Conservation (phyloP, 176 grass and related monocot genomes). For the Oryza coarctata region DNA sequence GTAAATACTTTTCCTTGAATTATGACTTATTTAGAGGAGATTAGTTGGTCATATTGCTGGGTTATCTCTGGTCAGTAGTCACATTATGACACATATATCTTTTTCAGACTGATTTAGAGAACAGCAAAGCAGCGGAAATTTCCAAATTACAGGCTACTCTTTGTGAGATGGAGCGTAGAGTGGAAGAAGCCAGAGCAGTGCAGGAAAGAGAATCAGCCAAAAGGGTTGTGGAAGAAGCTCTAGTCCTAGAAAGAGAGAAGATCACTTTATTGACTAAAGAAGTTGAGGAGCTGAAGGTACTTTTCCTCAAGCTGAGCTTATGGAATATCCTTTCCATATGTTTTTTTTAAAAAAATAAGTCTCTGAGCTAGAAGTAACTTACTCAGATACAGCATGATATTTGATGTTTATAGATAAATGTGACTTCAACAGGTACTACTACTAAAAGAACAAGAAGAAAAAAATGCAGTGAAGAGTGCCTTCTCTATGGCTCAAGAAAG, state of each 20-base stretch:
- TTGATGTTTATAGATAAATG: constrained; percentile 21
- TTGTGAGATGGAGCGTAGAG: constrained; percentile 51
- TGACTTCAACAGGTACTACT: constrained; percentile 46
- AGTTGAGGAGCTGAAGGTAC: constrained; percentile 62
- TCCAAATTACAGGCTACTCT: constrained; percentile 54
- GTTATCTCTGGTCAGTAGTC: constrained; percentile 5
- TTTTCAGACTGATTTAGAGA: constrained; percentile 64
- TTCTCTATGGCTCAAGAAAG: constrained; percentile 42
- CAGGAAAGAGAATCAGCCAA: constrained; percentile 53
- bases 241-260: constrained; percentile 61
- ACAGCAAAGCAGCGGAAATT: constrained; percentile 60
- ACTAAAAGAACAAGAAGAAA: constrained; percentile 55
- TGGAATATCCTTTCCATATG: background rate
- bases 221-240: constrained; percentile 60
- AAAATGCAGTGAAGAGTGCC: constrained; percentile 47
- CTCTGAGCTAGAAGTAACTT: background rate
- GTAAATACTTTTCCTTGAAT: constrained; percentile 39
- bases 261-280: constrained; percentile 47
- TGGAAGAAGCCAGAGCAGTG: constrained; percentile 50
- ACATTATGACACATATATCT: constrained; percentile 20
- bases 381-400: constrained; percentile 28
- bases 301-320: background rate
- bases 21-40: constrained; percentile 1
- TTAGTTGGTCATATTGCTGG: background rate
- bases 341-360: background rate